Evolutionary conservation across 2,329 filamentous ascomycete species (phyloP), one percentile per base, ranked within the genome.

Genomic region (Teratosphaeria gauchensis): DNA sequence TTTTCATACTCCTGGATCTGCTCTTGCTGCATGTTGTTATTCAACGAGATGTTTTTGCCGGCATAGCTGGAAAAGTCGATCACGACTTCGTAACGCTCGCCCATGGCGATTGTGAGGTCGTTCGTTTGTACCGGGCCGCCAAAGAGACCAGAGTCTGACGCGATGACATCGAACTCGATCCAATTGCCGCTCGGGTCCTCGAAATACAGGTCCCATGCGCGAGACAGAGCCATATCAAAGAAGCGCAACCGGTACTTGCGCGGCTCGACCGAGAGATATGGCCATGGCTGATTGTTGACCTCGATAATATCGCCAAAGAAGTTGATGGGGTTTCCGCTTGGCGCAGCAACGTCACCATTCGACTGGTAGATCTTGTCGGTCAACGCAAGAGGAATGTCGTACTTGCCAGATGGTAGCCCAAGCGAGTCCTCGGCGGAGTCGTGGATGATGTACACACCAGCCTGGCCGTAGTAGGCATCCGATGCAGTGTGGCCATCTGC

Each of bases 221-320:
- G 69, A 30, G 74, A 77, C 55, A 81, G 65, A n/a, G 77, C 74
- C 11, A 77, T 76, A 67, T 84, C 77, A 30, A 82, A 74, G 57
- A 84, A 66, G 2, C 82, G 73, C 63, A 85, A 77, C 21, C 82
- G 79, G 68, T 85, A 84, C 67, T 84, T 84, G 66, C 82, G 77
- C 6, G 80, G 81, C 68, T 85, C 79, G 3, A 84, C 82, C n/a
- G 77, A 74, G 9, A 83, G 63, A 62, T 75, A 84, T 2, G 82
- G 82, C 82, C 82, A 85, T 2, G 82, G 82, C 61, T 81, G 77
- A 1, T 79, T 79, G 63, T 84, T 84, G 58, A 84, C 81, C 52
- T 83, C 77, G 55, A 84, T 82, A 1, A 82, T 71, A 64, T 84
- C 82, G 42, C 82, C 82, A 65, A 76, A 83, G n/a, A 82, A 72